Percentiles rank a stretch among this genome's conserved stretches.
Evolutionary conservation across 129 eudicot genomes (phyloP).

Genomic region (Mikania micrantha): DNA sequence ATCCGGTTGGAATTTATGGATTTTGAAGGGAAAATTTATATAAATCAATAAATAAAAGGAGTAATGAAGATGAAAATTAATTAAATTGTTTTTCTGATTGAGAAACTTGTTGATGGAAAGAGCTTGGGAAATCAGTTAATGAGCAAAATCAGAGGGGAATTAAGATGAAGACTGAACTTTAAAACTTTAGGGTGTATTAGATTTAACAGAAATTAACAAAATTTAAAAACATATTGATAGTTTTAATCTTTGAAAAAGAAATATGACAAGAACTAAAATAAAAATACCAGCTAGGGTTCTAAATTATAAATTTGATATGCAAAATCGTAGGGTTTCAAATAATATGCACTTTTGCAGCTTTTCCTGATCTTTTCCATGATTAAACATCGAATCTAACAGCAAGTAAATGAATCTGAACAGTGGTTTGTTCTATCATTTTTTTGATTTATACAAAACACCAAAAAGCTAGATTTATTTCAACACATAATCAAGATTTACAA

Average conservation of each 20-base stretch:
- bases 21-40: background rate
- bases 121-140: background rate
- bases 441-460: background rate
- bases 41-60: background rate
- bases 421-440: background rate
- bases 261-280: slow-evolving; percentile 3
- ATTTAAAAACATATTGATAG: background rate
- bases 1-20: background rate
- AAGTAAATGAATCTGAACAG: slow-evolving; percentile 18
- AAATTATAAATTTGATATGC: background rate
- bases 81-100: background rate
- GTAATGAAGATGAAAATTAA: background rate
- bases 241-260: background rate
- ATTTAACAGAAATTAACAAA: background rate
- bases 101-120: background rate
- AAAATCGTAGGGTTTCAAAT: slow-evolving; percentile 25
- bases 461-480: background rate
- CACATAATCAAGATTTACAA: background rate
- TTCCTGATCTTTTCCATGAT: slow-evolving; percentile 17
- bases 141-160: background rate
- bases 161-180: background rate
- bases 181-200: background rate
- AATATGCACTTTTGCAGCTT: slow-evolving; percentile 26
- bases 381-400: slow-evolving; percentile 15
- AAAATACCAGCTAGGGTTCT: slow-evolving; percentile 16